These are phyloP conservation scores for Hypoxylon sp. DNA, from an alignment of 2,329 filamentous ascomycete species.

Conservation along the genomic window DNA sequence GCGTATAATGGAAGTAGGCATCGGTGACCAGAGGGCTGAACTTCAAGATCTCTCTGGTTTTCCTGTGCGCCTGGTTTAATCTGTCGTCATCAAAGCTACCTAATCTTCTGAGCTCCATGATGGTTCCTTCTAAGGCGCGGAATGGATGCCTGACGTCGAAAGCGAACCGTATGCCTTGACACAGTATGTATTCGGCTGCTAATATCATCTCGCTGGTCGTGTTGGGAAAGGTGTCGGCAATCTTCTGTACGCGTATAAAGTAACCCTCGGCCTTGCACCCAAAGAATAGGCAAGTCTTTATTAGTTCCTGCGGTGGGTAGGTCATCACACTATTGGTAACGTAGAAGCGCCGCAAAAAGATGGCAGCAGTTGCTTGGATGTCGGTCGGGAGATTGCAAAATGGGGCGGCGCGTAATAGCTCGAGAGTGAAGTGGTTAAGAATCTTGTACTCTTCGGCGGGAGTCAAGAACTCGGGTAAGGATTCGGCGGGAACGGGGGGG, in stretches of 20 bases:
- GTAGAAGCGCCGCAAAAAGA: slow-evolving; percentile 96
- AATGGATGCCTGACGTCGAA: slow-evolving; percentile 95
- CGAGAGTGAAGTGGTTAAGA: slow-evolving; percentile 80
- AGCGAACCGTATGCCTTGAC: slow-evolving; percentile 92
- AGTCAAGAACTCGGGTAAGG: slow-evolving; percentile 82
- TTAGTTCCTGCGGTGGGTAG: slow-evolving; percentile 89
- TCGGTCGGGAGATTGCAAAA: slow-evolving; percentile 67
- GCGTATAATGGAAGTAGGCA: slow-evolving; percentile 96
- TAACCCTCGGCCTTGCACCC: slow-evolving; percentile 92
- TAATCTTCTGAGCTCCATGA: slow-evolving; percentile 83
- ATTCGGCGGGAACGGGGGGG: slow-evolving; percentile 61
- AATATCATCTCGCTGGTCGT: slow-evolving; percentile 86
- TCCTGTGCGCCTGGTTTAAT: slow-evolving; percentile 75
- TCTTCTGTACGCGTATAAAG: slow-evolving; percentile 76
- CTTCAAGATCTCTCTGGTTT: slow-evolving; percentile 80
- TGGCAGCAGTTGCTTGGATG: slow-evolving; percentile 80
- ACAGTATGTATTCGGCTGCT: slow-evolving; percentile 91
- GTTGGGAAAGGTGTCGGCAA: slow-evolving; percentile 77
- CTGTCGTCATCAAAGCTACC: slow-evolving; percentile 71
- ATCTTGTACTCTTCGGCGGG: slow-evolving; percentile 86
- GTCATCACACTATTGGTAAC: slow-evolving; percentile 96
- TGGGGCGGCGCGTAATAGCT: slow-evolving; percentile 69
- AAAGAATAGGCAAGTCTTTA: slow-evolving; percentile 92
- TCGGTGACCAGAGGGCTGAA: slow-evolving; percentile 89
- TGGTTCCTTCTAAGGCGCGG: slow-evolving; percentile 85